Evolutionary conservation across 441 rosid species (phyloP).

Genomic region (Breynia disticha): DNA sequence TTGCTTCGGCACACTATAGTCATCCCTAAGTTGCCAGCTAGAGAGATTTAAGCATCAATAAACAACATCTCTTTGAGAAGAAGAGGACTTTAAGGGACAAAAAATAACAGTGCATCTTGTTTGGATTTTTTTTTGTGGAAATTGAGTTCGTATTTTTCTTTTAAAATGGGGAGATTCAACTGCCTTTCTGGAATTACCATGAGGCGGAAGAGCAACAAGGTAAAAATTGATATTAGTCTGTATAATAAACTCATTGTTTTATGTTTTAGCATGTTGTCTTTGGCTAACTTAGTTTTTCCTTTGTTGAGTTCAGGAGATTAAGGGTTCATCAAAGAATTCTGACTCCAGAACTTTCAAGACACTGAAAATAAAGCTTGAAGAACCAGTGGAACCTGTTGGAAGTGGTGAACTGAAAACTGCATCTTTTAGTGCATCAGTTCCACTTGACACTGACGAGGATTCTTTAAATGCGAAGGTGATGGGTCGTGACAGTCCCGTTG

Average conservation of each 20-base stretch:
- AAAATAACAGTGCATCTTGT: neutral
- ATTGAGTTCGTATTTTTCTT: constrained; percentile 4
- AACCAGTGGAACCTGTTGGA: constrained; percentile 49
- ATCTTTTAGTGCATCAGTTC: constrained; percentile 24
- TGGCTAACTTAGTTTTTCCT: constrained; percentile 2
- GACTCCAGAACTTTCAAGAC: constrained; percentile 21
- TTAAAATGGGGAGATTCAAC: constrained; percentile 34
- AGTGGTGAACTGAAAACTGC: constrained; percentile 31
- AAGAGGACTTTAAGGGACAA: constrained; percentile 6
- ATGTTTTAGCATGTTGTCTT: neutral
- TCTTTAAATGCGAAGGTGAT: constrained; percentile 19
- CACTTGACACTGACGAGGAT: constrained; percentile 16
- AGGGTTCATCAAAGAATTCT: constrained; percentile 20
- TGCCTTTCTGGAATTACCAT: constrained; percentile 31
- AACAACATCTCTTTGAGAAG: neutral
- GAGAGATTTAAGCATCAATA: constrained; percentile 28
- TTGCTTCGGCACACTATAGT: constrained; percentile 15
- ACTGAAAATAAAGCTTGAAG: constrained; percentile 44
- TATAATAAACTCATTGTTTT: neutral
- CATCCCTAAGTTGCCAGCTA: constrained; percentile 5
- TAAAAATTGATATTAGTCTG: constrained; percentile 12
- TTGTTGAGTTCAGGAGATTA: constrained; percentile 28
- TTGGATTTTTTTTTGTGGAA: constrained; percentile 10
- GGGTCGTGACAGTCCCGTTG: constrained; percentile 25
- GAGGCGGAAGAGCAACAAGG: constrained; percentile 46